These are phyloP conservation scores for Trichoderma arundinaceum DNA, from an alignment of 2,329 filamentous ascomycete species.

Conservation along the genomic window DNA sequence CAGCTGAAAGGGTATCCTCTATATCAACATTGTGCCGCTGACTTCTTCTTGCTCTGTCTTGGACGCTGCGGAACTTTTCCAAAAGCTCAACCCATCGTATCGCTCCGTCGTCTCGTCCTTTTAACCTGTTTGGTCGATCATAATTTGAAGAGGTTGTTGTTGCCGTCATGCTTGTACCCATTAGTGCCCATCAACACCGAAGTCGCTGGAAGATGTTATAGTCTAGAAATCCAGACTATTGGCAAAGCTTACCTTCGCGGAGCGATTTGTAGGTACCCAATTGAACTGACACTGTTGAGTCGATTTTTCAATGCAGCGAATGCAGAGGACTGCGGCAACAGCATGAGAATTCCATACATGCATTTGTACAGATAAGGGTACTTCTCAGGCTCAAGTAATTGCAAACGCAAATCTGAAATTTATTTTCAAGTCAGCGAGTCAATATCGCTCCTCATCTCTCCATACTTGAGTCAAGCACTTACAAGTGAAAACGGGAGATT, in stretches of 20 bases:
- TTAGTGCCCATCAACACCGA: background rate
- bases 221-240: too few species aligned
- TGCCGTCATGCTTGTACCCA: conserved; percentile 49
- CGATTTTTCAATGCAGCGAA: conserved; percentile 97
- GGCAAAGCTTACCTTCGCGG: conserved; percentile 71
- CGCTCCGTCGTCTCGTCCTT: conserved; percentile 76
- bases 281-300: conserved; percentile 94
- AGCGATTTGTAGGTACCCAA: conserved; percentile 88
- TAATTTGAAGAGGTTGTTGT: conserved; percentile 62
- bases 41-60: conserved; percentile 79
- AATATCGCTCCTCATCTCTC: background rate
- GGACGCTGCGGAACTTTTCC: conserved; percentile 91
- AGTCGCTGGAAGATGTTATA: background rate
- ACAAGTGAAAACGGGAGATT: conserved; percentile 98
- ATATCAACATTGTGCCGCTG: conserved; percentile 64
- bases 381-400: conserved; percentile 92
- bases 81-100: conserved; percentile 93
- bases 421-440: background rate
- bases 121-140: conserved; percentile 79
- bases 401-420: conserved; percentile 80
- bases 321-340: conserved; percentile 95
- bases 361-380: conserved; percentile 97
- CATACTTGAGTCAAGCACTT: conserved; percentile 42
- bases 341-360: conserved; percentile 94
- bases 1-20: conserved; percentile 54